A percentile compares a stretch with the other conserved stretches of the same genome.
Conservation (phyloP, 352 stramenopile genomes). For the Phytophthora sp. region DNA sequence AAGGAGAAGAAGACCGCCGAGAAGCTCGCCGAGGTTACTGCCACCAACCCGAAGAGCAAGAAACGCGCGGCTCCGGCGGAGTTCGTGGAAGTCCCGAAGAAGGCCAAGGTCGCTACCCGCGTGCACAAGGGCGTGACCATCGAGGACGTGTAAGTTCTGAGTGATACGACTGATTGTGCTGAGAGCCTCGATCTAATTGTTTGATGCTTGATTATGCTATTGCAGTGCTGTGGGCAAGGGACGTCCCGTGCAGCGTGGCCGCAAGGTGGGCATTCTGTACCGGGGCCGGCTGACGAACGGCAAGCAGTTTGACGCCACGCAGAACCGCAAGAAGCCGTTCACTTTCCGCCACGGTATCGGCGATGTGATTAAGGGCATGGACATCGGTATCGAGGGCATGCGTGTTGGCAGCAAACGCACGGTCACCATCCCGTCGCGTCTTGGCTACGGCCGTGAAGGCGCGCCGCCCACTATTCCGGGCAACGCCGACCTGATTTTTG, state of each 20-base stretch:
- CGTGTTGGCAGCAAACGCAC: conserved; percentile 90
- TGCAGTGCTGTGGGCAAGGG: conserved; percentile 78
- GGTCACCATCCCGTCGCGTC: conserved; percentile 93
- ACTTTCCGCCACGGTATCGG: conserved; percentile 84
- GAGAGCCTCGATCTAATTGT: conserved; percentile 18
- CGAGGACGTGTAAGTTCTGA: conserved; percentile 66
- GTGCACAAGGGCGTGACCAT: conserved; percentile 84
- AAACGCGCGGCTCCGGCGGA: conserved; percentile 71
- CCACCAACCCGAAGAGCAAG: conserved; percentile 49
- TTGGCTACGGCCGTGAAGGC: conserved; percentile 93
- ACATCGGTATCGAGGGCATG: conserved; percentile 93
- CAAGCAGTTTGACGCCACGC: conserved; percentile 83
- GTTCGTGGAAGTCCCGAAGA: conserved; percentile 76
- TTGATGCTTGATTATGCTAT: conserved; percentile 8
- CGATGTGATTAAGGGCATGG: conserved; percentile 96
- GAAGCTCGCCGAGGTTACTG: conserved; percentile 59
- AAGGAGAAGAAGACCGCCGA: conserved; percentile 63
- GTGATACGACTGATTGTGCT: neutral
- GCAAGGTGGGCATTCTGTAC: conserved; percentile 87
- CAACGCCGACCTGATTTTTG: conserved; percentile 95
- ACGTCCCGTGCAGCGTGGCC: conserved; percentile 53
- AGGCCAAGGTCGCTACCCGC: conserved; percentile 65
- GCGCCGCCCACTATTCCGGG: conserved; percentile 83
- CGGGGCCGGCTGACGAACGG: conserved; percentile 80
- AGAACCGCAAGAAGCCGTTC: conserved; percentile 88